Evolutionary conservation across 768 basidiomycete genomes (phyloP), one percentile per base, ranked within the genome.

Genomic region (Psilocybe azurescens): DNA sequence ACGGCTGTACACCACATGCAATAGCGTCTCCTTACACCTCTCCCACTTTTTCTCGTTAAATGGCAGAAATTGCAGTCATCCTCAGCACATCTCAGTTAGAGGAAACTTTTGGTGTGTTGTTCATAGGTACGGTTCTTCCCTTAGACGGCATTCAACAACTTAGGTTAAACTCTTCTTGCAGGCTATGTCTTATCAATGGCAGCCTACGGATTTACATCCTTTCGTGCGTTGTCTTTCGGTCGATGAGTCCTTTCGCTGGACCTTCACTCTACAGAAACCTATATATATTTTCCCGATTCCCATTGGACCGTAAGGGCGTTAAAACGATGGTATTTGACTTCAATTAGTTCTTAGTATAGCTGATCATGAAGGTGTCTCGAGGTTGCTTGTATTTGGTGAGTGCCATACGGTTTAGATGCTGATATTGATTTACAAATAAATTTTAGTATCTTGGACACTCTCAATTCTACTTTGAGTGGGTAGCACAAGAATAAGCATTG

Each of bases 131-230:
- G 64, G 7, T 56, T 24, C 24, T 48, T 7, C 20, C 8, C 6
- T 30, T 28, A 32, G 24, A 20, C 20, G 1, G 24, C 24, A 24
- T 24, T 24, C 24, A 24, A 24, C 24, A 24, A 2, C 24, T 24
- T 24, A 24, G 24, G 24, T 24, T 24, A 24, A 24, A 24, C 24
- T 24, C n/a, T n/a, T 10, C 28, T 51, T 47, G 6, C 33, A 68
- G 72, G 73, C 10, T 74, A 73, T 64, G 63, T 70, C 7, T n/a
- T 72, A 38, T 59, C 67, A 20, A 66, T 69, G 63, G 66, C 71
- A 10, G 65, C 65, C 24, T 73, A 69, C 60, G 73, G 73, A 16
- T 72, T 74, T 57, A 74, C 72, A 4, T 71, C 73, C 63, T 74
- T 74, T 61, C 73, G 73, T 74, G 44, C 36, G 73, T 64, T 7